Base-by-base conservation (phyloP, 2,329 filamentous ascomycete species). In the Ophiosphaerella narmari region DNA sequence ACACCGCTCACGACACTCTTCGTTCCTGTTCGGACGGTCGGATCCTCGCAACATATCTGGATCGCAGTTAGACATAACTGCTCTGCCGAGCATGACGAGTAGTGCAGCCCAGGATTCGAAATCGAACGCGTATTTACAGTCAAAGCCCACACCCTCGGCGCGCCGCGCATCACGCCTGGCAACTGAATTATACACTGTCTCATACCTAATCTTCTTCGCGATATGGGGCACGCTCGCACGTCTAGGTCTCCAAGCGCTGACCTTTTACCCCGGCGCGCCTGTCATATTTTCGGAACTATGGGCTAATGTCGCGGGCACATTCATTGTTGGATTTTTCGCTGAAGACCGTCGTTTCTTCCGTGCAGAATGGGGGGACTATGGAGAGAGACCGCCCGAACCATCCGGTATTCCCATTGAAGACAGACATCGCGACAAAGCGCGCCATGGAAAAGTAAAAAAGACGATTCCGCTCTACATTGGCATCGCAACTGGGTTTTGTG, bases 381-480 rank as follows among this genome's bases (percentile, higher is more conserved):
- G 36, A 4, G 45, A 42, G 1, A 39, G 18, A 64, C 42, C 59
- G 64, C 48, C 64, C 68, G 45, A 66, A 63, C 43, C 48, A 31
- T 40, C 36, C 1, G 43, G 47, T 12, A 31, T 37, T 12, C 52
- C 56, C 2, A 48, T 50, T 3, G 46, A 46, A 18, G 43, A 44
- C 8, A 40, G 35, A 5, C 31, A 39, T 4, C 82, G 80, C n/a
- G 60, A 82, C 7, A 71, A 67, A 48, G 66, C 65, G 0, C 62
- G 68, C 6, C 71, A 76, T 39, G 57, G 52, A 6, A 77, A 86
- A 65, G 79, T 71, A 23, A 96, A 96, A 70, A 96, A 95, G 77
- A 89, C 89, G 0, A 88, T 96, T 24, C 92, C 93, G 0, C 78
- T 96, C 0, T 96, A 95, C 67, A 88, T 96, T 50, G 92, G 89